These are phyloP conservation scores for Fraxinus angustifolia DNA, from an alignment of 305 asterid genomes.

Conservation along the genomic window DNA sequence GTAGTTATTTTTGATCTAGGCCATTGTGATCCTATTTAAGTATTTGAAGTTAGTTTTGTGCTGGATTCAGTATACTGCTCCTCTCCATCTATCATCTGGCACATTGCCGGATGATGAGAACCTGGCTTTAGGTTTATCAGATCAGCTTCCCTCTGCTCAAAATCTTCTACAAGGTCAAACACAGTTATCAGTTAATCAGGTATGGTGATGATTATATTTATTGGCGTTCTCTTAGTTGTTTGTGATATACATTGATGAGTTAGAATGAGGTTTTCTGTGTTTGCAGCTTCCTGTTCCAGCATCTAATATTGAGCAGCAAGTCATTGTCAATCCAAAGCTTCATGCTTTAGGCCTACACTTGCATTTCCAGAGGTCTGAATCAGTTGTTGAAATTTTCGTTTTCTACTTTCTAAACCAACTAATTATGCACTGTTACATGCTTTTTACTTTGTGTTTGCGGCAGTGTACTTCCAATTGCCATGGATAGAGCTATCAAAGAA, in stretches of 20 bases:
- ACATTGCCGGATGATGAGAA: constrained; percentile 73
- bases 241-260: constrained; percentile 1
- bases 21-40: not conserved
- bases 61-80: constrained; percentile 55
- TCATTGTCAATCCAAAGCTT: constrained; percentile 79
- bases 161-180: constrained; percentile 68
- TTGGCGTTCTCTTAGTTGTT: constrained; percentile 6
- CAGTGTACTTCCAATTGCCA: constrained; percentile 85
- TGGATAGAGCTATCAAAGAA: constrained; percentile 96
- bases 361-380: constrained; percentile 87
- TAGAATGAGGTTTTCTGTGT: constrained; percentile 9
- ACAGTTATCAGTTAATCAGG: constrained; percentile 80
- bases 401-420: not conserved
- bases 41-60: constrained; percentile 21
- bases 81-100: constrained; percentile 71
- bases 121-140: constrained; percentile 4
- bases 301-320: constrained; percentile 87
- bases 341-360: constrained; percentile 63
- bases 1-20: not conserved
- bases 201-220: constrained; percentile 9
- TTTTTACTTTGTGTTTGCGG: constrained; percentile 23
- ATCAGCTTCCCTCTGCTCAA: constrained; percentile 57
- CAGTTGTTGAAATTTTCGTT: constrained; percentile 19
- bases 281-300: constrained; percentile 78
- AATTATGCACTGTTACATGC: not conserved